phyloP scores from a whole-genome alignment of 2,329 filamentous ascomycete species.

The Trichoderma endophyticum region DNA sequence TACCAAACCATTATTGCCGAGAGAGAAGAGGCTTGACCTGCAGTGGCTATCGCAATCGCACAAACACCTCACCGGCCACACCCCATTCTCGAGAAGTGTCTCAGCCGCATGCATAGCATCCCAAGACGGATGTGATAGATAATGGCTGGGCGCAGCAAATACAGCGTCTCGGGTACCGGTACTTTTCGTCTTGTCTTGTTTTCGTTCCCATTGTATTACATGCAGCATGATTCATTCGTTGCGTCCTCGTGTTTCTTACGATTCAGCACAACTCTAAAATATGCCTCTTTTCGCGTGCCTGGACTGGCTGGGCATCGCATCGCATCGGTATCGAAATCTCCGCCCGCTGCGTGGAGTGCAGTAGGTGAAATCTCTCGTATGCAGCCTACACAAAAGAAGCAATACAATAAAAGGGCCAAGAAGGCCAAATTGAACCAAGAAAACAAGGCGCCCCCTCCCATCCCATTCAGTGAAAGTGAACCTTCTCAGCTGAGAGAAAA shows the following conservation, averaged over 20 bases:
- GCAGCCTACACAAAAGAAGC: neutral
- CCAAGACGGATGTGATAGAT: neutral
- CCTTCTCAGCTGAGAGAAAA: neutral
- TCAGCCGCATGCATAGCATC: neutral
- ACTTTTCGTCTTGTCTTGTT: neutral
- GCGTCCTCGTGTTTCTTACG: neutral
- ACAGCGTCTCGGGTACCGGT: neutral
- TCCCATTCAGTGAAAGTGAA: neutral
- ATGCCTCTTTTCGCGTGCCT: neutral
- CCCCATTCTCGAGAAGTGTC: neutral
- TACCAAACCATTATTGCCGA: neutral
- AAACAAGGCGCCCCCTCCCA: neutral
- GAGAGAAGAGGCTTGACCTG: neutral
- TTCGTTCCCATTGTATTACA: neutral
- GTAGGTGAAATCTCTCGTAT: neutral
- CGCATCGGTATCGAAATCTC: neutral
- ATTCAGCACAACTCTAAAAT: conserved; percentile 4
- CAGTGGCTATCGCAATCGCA: neutral
- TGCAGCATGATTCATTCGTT: neutral
- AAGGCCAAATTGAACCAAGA: neutral
- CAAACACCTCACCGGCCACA: neutral
- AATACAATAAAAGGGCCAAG: neutral
- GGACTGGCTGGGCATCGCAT: neutral
- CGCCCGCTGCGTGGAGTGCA: neutral
- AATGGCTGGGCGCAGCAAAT: neutral